A percentile compares a stretch with the other conserved stretches of the same genome.
phyloP scores from a whole-genome alignment of 2,329 filamentous ascomycete species.

The Knoxdaviesia capensis region DNA sequence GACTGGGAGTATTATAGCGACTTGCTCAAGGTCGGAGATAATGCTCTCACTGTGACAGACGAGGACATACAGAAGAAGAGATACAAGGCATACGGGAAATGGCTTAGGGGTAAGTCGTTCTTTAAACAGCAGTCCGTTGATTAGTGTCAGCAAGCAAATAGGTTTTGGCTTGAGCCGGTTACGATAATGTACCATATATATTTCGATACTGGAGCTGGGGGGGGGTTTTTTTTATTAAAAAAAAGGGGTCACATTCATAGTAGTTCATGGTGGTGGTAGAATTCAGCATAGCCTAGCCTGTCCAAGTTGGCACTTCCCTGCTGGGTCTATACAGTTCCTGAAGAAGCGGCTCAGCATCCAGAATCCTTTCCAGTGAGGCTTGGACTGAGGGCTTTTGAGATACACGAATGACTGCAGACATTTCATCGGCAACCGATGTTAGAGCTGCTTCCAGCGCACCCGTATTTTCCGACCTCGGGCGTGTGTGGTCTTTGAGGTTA shows the following conservation, averaged over 20 bases:
- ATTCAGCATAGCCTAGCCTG: no score
- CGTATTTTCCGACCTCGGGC: slow-evolving; percentile 4
- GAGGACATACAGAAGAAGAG: slow-evolving; percentile 82
- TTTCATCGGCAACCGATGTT: no score
- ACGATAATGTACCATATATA: neutral
- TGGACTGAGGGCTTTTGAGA: no score
- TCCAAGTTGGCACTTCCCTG: neutral
- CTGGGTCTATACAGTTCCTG: no score
- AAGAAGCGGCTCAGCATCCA: no score
- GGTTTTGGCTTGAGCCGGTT: neutral
- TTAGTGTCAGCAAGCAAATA: slow-evolving; percentile 1
- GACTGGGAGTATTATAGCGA: slow-evolving; percentile 45
- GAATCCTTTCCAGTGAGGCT: no score
- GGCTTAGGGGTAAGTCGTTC: slow-evolving; percentile 83
- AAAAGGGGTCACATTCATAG: no score
- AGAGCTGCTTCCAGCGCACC: no score
- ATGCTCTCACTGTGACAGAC: slow-evolving; percentile 70
- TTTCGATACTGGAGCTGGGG: no score
- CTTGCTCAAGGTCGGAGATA: slow-evolving; percentile 56
- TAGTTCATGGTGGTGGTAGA: no score
- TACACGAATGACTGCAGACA: no score
- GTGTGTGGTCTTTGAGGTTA: slow-evolving; percentile 24
- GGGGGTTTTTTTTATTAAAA: no score
- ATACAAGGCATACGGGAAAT: slow-evolving; percentile 92
- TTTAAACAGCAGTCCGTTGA: slow-evolving; percentile 73